A percentile compares a stretch with the other conserved stretches of the same genome.
phyloP scores from a whole-genome alignment of 495 filamentous ascomycete genomes.

The Neurospora intermedia region DNA sequence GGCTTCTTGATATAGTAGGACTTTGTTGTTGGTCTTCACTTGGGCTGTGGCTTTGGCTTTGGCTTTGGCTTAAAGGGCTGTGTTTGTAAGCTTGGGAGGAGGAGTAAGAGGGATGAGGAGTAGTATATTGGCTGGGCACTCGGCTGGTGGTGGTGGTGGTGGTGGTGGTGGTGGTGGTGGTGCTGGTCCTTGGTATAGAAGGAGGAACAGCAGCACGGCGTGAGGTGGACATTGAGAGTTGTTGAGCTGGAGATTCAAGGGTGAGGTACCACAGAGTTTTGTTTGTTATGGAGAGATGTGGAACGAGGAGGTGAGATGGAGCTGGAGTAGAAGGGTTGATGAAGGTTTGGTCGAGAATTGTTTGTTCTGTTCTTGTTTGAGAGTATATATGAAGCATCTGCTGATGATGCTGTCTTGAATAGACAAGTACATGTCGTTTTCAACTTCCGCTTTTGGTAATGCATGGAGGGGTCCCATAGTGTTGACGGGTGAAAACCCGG shows the following conservation, averaged over 20 bases:
- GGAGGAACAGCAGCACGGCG: not conserved
- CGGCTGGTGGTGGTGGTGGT: not conserved
- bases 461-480: not conserved
- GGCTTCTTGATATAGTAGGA: not conserved
- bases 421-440: not conserved
- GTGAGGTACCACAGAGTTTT: not conserved
- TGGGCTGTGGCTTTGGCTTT: not conserved
- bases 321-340: not conserved
- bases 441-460: not conserved
- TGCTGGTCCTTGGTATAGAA: not conserved
- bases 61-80: not conserved
- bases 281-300: not conserved
- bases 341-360: not conserved
- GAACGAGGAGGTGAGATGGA: not conserved
- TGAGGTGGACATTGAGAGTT: not conserved
- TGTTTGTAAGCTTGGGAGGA: not conserved
- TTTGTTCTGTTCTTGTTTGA: not conserved
- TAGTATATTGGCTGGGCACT: not conserved
- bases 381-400: not conserved
- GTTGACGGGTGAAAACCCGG: not conserved
- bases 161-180: too few species aligned
- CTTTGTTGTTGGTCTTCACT: not conserved
- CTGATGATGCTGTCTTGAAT: not conserved
- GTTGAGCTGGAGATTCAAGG: not conserved
- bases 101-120: not conserved